phyloP scores from a whole-genome alignment of 148 eudicot genomes.

The Cornus kousa region DNA sequence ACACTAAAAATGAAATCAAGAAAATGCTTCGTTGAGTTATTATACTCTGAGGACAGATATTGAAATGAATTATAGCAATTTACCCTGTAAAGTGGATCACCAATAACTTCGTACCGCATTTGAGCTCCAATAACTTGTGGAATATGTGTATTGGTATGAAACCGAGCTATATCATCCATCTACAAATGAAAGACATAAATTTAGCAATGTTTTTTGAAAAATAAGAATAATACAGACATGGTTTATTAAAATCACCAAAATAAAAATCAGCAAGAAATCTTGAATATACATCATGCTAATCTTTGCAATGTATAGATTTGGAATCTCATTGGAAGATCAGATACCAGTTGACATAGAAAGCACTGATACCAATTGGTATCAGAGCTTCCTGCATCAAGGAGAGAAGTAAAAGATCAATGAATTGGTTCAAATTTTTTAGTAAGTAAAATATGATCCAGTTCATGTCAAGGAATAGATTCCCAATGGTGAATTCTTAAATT shows the following conservation, averaged over 20 bases:
- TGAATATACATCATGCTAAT: too few species aligned
- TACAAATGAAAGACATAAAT: conserved; percentile 17
- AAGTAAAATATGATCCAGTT: too few species aligned
- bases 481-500: too few species aligned
- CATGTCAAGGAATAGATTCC: too few species aligned
- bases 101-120: conserved; percentile 89
- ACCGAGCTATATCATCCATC: conserved; percentile 79
- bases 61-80: conserved; percentile 1
- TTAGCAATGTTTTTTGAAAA: neutral
- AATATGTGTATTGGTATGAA: conserved; percentile 90
- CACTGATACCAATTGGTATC: too few species aligned
- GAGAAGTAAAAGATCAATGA: neutral
- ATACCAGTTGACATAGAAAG: too few species aligned
- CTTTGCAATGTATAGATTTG: too few species aligned
- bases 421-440: neutral
- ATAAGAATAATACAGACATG: neutral
- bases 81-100: conserved; percentile 87
- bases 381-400: too few species aligned
- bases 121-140: conserved; percentile 88
- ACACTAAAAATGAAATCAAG: neutral
- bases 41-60: neutral
- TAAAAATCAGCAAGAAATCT: neutral
- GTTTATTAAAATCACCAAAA: too few species aligned
- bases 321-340: neutral
- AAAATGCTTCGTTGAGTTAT: neutral